These are phyloP conservation scores for Leccinum subspadiceum DNA, from an alignment of 1,284 basidiomycete genomes.

Conservation along the genomic window DNA sequence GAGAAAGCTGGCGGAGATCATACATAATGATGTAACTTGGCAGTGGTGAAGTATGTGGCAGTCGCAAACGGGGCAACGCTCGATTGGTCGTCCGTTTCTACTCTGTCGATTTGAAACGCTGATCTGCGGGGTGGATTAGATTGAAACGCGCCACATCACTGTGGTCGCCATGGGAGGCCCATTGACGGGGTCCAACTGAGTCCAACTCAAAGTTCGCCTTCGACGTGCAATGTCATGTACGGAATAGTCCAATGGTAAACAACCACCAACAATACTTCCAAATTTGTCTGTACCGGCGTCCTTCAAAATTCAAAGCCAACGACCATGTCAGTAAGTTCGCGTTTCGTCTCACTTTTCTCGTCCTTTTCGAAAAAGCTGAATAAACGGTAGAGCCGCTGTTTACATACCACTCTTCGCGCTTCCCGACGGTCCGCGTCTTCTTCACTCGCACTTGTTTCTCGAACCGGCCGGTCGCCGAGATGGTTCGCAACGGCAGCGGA, in stretches of 20 bases:
- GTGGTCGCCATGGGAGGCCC: not conserved
- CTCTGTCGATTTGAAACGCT: not conserved
- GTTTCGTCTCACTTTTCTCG: not conserved
- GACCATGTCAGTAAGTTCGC: conserved; percentile 25
- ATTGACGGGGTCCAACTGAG: not conserved
- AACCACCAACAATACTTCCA: conserved; percentile 24
- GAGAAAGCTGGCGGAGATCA: not conserved
- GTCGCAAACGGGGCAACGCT: not conserved
- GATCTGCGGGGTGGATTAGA: not conserved
- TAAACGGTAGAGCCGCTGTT: conserved; percentile 18
- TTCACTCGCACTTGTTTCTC: conserved; percentile 17
- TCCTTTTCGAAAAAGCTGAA: not conserved
- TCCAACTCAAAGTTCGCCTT: not conserved
- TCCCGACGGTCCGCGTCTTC: conserved; percentile 13
- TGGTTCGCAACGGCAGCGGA: conserved; percentile 47
- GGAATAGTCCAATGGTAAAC: conserved; percentile 9
- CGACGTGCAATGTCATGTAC: no score
- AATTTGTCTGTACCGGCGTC: conserved; percentile 16
- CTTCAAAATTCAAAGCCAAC: conserved; percentile 14
- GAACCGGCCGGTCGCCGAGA: conserved; percentile 34
- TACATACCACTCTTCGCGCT: conserved; percentile 15
- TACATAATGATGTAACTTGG: not conserved
- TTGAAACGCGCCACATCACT: not conserved
- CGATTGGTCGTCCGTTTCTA: not conserved
- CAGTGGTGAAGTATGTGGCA: not conserved